Conservation (phyloP, 805 yeast species). For the Saturnispora quitensis region DNA sequence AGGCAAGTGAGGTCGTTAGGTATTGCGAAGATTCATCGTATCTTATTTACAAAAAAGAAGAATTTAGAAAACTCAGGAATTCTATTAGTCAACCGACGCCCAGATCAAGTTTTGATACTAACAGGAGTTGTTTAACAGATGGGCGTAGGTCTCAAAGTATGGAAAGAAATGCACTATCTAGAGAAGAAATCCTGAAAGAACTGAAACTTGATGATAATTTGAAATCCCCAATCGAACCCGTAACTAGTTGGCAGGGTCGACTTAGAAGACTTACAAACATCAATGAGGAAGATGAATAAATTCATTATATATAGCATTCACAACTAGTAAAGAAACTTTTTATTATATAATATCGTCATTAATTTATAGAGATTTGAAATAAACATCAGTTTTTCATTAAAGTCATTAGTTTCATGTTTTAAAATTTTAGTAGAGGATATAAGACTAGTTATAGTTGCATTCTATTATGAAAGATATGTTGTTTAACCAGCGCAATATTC, state of each 20-base stretch:
- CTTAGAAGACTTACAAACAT: conserved; percentile 6
- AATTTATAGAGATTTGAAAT: not conserved
- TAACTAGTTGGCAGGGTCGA: conserved; percentile 5
- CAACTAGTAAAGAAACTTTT: not conserved
- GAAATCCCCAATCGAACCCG: not conserved
- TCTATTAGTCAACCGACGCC: conserved; percentile 7
- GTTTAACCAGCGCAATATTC: no score
- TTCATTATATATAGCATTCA: not conserved
- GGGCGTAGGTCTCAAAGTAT: conserved; percentile 1
- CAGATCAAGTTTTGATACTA: conserved; percentile 5
- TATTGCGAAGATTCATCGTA: conserved; percentile 2
- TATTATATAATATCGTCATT: not conserved
- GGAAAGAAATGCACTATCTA: not conserved
- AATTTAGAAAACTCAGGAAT: conserved; percentile 2
- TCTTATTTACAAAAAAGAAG: not conserved
- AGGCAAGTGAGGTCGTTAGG: not conserved
- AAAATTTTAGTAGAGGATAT: no score
- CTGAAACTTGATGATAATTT: conserved; percentile 4
- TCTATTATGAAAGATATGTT: no score
- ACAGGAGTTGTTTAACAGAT: not conserved
- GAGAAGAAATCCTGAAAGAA: conserved; percentile 6
- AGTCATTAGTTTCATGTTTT: no score
- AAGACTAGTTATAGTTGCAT: no score
- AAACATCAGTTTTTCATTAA: not conserved
- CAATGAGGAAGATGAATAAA: conserved; percentile 5